These are phyloP conservation scores for Priceomyces fermenticarens DNA, from an alignment of 805 yeast species.

Conservation along the genomic window DNA sequence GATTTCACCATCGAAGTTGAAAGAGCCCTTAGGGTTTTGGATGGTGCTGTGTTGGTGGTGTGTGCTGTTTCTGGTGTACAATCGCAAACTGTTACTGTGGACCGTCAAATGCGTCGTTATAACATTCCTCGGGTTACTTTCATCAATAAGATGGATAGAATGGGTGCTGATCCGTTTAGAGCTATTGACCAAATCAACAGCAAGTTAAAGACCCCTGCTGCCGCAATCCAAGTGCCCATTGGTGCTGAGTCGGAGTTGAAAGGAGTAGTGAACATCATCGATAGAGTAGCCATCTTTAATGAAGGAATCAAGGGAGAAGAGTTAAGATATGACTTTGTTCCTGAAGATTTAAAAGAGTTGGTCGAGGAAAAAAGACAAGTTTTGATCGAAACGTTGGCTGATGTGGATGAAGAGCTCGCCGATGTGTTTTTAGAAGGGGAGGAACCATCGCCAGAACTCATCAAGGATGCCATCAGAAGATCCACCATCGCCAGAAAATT, in stretches of 20 bases:
- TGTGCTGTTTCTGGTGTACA: constrained; percentile 99
- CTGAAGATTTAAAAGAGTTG: constrained; percentile 73
- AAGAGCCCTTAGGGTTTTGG: constrained; percentile 95
- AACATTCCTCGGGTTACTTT: constrained; percentile 96
- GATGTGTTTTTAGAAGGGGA: constrained; percentile 87
- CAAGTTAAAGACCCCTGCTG: constrained; percentile 90
- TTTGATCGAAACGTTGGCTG: constrained; percentile 92
- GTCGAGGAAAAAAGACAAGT: constrained; percentile 87
- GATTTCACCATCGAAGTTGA: constrained; percentile 99
- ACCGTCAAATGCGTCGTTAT: constrained; percentile 97
- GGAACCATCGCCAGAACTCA: constrained; percentile 81
- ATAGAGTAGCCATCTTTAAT: constrained; percentile 81
- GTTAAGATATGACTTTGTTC: constrained; percentile 61
- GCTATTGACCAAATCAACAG: constrained; percentile 88
- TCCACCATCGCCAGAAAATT: constrained; percentile 93
- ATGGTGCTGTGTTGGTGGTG: constrained; percentile 97
- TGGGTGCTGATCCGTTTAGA: constrained; percentile 97
- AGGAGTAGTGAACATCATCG: constrained; percentile 91
- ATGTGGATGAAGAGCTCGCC: constrained; percentile 96
- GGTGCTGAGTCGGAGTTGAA: constrained; percentile 82
- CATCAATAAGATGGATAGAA: constrained; percentile 97
- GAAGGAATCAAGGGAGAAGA: constrained; percentile 89
- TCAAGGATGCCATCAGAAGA: constrained; percentile 86
- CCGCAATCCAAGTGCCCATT: constrained; percentile 97
- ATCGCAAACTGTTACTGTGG: constrained; percentile 97